Evolutionary conservation across 805 yeast species (phyloP), one percentile per base, ranked within the genome.

Genomic region (Candida nemodendra): DNA sequence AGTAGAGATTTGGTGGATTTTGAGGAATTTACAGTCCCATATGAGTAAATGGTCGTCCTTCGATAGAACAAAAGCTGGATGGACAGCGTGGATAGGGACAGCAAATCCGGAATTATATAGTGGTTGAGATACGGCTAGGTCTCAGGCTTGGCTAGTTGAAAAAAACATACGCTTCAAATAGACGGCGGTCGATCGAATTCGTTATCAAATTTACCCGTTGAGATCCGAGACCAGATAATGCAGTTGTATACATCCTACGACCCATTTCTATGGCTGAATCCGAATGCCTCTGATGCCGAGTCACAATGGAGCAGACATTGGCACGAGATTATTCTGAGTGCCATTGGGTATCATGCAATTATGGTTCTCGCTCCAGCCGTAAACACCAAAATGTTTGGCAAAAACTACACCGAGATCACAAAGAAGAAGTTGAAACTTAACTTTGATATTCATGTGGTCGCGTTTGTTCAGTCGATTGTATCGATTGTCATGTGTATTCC

Each of bases 391-490:
- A 25, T 78, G 18, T 73, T 83, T 46, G 81, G 84, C 4, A 56
- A 62, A 15, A 57, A 68, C 41, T 89, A 89, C 63, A 71, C 73
- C 5, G 50, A 59, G 3, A 62, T 78, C 30, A 47, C 58, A 29
- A 61, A 63, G 30, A 47, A 54, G 17, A 76, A 76, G 50, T 68
- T 72, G 27, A 75, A 71, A 56, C 51, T 79, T 45, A 88, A 91
- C 59, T 93, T 87, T 58, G 96, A 93, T 61, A 85, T 90, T 51
- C 98, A 93, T 61, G 72, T 85, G 9, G 96, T 88, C 3, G 82
- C 97, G 2, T 80, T 85, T 78, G 76, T 89, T 14, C 97, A 93
- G 61, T 78, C 93, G 34, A 31, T 86, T 1, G 45, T 85, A 5
- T 80, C 95, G 9, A 63, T 87, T 18, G 56, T 57, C 7, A 55